Percentiles rank a stretch among this genome's conserved stretches.
Conservation (phyloP, 768 basidiomycete species). For the Mycena filopes region DNA sequence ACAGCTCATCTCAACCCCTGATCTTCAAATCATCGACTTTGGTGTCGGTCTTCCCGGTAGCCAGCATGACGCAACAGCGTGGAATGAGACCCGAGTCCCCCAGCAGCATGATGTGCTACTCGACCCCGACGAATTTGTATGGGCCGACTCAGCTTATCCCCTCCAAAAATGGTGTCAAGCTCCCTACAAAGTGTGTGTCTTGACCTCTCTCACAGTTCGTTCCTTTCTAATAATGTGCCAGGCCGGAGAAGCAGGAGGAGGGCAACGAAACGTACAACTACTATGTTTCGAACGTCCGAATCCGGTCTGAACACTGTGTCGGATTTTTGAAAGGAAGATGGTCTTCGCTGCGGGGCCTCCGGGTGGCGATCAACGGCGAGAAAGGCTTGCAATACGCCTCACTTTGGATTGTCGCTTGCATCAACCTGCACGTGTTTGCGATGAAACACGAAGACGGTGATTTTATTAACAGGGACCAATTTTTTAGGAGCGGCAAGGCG, state of each 20-base stretch:
- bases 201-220: neutral
- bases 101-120: slow-evolving; percentile 35
- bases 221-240: neutral
- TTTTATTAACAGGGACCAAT: too few relatives aligned
- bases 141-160: slow-evolving; percentile 47
- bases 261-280: slow-evolving; percentile 39
- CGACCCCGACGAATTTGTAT: slow-evolving; percentile 38
- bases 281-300: slow-evolving; percentile 39
- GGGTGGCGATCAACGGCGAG: slow-evolving; percentile 36
- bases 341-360: slow-evolving; percentile 39
- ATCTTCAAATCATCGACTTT: slow-evolving; percentile 43
- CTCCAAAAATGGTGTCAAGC: slow-evolving; percentile 34
- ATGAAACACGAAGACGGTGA: slow-evolving; percentile 21
- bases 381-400: slow-evolving; percentile 32
- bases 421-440: slow-evolving; percentile 45
- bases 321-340: slow-evolving; percentile 45
- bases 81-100: slow-evolving; percentile 40
- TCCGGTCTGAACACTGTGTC: slow-evolving; percentile 43
- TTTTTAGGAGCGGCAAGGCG: too few relatives aligned
- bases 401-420: slow-evolving; percentile 44
- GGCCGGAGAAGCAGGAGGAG: neutral
- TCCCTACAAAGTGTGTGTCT: slow-evolving; percentile 39
- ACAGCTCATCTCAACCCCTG: slow-evolving; percentile 32
- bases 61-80: slow-evolving; percentile 46
- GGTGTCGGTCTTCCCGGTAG: slow-evolving; percentile 44